Evolutionary conservation across 768 basidiomycete species (phyloP), one percentile per base, ranked within the genome.

Genomic region (Termitomyces sp.): DNA sequence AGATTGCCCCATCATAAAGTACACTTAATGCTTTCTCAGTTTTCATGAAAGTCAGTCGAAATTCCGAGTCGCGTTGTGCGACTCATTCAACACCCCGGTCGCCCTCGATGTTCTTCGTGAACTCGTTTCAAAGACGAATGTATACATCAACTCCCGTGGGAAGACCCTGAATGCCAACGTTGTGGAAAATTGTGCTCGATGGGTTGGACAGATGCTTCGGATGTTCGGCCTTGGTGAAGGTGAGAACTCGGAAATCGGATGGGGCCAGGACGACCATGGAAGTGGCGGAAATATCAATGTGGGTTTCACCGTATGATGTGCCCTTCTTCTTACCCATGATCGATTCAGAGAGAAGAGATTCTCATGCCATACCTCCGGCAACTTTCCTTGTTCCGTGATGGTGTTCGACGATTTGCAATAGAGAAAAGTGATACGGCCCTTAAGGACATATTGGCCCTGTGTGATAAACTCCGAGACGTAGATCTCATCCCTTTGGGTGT

Each of bases 401-500:
- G 87, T 42, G 85, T 99, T 42, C 85, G 97, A 42, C 79, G 80
- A 58, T 68, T 94, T 40, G 94, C 95, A 6, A 93, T 94, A 65
- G 78, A 77, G 32, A 87, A 85, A 67, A 76, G 77, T 20, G 84
- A 86, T 10, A 73, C 78, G 20, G 80, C 90, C 2, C 70, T 88
- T 40, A 85, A 85, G 68, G 90, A 95, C 60, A 90, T 98, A 61
- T 75, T 99, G 48, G 80, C 84, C 22, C 81, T 97, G 24, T 94
- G 87, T 66, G 97, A 99, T 75, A 86, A 84, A 62, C 80, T 99
- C 59, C 85, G 97, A 16, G 96, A 98, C 68, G 77, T 82, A 35
- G 95, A 97, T 66, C 76, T 98, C 44, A 87, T 95, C 44, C 88
- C 94, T n/a, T 77, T 98, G 51, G 97, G 97, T 8, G 92, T 99